These are phyloP conservation scores for Pelargonium nanum DNA, from an alignment of 345 rosid species.

Conservation along the genomic window DNA sequence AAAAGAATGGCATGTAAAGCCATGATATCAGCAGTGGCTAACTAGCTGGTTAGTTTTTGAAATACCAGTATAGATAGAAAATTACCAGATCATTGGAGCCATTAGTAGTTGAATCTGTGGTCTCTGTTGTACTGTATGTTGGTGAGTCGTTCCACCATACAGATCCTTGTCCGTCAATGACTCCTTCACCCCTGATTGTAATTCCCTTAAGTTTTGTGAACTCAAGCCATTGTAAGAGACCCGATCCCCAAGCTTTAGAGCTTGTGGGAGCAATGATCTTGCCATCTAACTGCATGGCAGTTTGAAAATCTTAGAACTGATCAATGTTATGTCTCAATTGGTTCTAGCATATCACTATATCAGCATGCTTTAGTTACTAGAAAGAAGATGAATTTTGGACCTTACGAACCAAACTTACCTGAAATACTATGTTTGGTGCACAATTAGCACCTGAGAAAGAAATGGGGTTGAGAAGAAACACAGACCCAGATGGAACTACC, in stretches of 20 bases:
- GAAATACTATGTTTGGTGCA: conserved; percentile 46
- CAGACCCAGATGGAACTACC: conserved; percentile 59
- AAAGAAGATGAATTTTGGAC: background rate
- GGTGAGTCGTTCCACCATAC: conserved; percentile 66
- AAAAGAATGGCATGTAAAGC: background rate
- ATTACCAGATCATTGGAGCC: conserved; percentile 21
- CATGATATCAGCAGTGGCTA: background rate
- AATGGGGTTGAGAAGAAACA: conserved; percentile 60
- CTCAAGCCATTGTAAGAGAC: conserved; percentile 67
- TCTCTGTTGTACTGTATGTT: conserved; percentile 19
- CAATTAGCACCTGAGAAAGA: conserved; percentile 63
- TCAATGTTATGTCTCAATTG: background rate
- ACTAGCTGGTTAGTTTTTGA: background rate
- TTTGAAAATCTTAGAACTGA: background rate
- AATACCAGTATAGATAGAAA: background rate
- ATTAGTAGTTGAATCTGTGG: conserved; percentile 10
- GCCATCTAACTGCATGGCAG: conserved; percentile 60
- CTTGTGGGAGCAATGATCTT: conserved; percentile 66
- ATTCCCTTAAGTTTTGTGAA: conserved; percentile 52
- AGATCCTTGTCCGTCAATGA: conserved; percentile 75
- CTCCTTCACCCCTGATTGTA: conserved; percentile 58
- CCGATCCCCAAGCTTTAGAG: conserved; percentile 53
- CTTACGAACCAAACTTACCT: conserved; percentile 29
- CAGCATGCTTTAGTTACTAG: background rate
- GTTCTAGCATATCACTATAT: no score